A percentile compares a stretch with the other conserved stretches of the same genome.
Evolutionary conservation across 805 yeast genomes (phyloP).

Genomic region (Ogataea corticis): DNA sequence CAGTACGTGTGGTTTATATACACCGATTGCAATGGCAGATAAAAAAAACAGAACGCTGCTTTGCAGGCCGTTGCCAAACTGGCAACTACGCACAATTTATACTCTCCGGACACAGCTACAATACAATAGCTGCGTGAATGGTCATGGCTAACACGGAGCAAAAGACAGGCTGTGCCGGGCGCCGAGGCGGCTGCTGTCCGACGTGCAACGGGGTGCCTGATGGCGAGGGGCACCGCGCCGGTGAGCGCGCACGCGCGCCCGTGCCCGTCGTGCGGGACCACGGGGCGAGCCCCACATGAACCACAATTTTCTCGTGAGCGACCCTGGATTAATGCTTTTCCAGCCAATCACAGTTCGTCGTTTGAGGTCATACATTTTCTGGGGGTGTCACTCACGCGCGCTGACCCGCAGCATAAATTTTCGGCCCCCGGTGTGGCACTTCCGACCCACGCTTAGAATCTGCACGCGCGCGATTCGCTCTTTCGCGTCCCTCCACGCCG

Average conservation of each 20-base stretch:
- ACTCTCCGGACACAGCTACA: background rate
- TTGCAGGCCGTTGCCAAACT: background rate
- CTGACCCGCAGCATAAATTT: conserved; percentile 10
- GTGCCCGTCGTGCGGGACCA: too few species aligned
- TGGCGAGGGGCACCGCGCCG: background rate
- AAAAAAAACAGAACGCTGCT: background rate
- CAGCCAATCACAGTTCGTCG: conserved; percentile 9
- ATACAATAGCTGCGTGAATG: background rate
- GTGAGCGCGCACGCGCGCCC: too few species aligned
- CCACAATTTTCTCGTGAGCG: conserved; percentile 9
- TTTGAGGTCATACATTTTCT: conserved; percentile 18
- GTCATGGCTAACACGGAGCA: conserved; percentile 1
- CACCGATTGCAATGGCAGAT: conserved; percentile 3
- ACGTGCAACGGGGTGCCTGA: background rate
- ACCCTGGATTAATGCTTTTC: conserved; percentile 6
- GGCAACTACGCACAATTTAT: conserved; percentile 5
- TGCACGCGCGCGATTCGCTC: background rate
- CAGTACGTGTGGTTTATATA: conserved; percentile 3
- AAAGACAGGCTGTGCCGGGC: conserved; percentile 3
- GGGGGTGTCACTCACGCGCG: conserved; percentile 7
- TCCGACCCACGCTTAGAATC: background rate
- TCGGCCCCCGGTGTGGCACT: conserved; percentile 9
- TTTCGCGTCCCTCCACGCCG: background rate
- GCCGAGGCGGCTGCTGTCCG: conserved; percentile 1
- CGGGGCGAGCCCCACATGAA: background rate